Evolutionary conservation across 1,284 basidiomycete species (phyloP).

Genomic region (Sporisorium exsertum): DNA sequence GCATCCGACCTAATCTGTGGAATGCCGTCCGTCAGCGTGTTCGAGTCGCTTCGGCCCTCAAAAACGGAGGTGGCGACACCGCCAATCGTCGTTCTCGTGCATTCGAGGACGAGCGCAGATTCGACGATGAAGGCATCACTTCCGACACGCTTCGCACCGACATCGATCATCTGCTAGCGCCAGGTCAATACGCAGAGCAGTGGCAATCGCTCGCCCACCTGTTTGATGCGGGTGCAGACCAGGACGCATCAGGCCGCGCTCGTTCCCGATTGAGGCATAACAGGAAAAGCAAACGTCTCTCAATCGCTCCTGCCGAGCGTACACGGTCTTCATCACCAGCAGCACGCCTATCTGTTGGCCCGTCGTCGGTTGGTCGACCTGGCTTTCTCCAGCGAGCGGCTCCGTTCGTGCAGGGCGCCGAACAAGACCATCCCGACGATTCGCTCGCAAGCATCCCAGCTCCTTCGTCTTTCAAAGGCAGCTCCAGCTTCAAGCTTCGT

Average conservation of each 20-base stretch:
- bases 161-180: conserved; percentile 30
- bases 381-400: not conserved
- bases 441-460: conserved; percentile 35
- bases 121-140: conserved; percentile 59
- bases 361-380: not conserved
- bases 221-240: conserved; percentile 32
- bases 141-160: conserved; percentile 45
- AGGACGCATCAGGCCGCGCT: conserved; percentile 4
- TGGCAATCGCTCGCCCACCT: conserved; percentile 61
- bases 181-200: conserved; percentile 53
- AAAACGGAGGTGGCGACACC: conserved; percentile 1
- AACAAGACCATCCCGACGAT: conserved; percentile 29
- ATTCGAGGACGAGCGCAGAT: conserved; percentile 37
- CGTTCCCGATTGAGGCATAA: conserved; percentile 12
- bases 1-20: conserved; percentile 35
- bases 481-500: conserved; percentile 40
- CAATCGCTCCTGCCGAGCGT: not conserved
- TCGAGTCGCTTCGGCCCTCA: conserved; percentile 40
- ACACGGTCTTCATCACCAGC: conserved; percentile 2
- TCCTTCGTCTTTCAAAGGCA: conserved; percentile 30
- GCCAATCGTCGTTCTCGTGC: conserved; percentile 31
- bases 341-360: not conserved
- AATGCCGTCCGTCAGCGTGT: conserved; percentile 46
- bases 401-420: conserved; percentile 1
- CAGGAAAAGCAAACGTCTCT: conserved; percentile 31